Evolutionary conservation across 768 basidiomycete species (phyloP).

Genomic region (Tulasnella sp.): DNA sequence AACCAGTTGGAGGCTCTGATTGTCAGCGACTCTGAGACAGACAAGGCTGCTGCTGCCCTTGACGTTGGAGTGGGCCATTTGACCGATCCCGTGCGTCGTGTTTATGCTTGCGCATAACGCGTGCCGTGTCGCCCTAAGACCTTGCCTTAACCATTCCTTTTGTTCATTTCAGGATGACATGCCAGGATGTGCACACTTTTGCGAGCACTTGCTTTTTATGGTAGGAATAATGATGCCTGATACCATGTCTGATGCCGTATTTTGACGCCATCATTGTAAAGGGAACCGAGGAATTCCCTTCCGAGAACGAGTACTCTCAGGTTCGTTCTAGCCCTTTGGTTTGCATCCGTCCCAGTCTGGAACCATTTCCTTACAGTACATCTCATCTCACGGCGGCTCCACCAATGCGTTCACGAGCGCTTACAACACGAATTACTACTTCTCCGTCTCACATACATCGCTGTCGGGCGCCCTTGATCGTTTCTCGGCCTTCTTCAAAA

Average conservation of each 20-base stretch:
- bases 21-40: constrained; percentile 77
- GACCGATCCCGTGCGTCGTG: constrained; percentile 77
- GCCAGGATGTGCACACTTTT: constrained; percentile 91
- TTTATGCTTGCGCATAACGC: background rate
- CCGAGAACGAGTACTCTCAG: constrained; percentile 93
- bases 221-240: constrained; percentile 45
- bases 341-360: background rate
- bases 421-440: constrained; percentile 87
- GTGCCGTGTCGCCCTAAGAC: background rate
- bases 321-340: constrained; percentile 39
- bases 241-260: constrained; percentile 13
- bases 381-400: constrained; percentile 53
- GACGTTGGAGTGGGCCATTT: constrained; percentile 94
- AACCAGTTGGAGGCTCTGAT: constrained; percentile 88
- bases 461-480: constrained; percentile 69
- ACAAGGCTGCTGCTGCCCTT: constrained; percentile 92
- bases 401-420: constrained; percentile 94
- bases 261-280: constrained; percentile 35
- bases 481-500: constrained; percentile 84
- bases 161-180: constrained; percentile 62
- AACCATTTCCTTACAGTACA: constrained; percentile 35
- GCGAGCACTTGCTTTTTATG: constrained; percentile 96
- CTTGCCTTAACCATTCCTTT: background rate
- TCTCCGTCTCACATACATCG: constrained; percentile 62
- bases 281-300: constrained; percentile 80